phyloP scores from a whole-genome alignment of 148 eudicot genomes.

The Rhododendron kiyosumense region DNA sequence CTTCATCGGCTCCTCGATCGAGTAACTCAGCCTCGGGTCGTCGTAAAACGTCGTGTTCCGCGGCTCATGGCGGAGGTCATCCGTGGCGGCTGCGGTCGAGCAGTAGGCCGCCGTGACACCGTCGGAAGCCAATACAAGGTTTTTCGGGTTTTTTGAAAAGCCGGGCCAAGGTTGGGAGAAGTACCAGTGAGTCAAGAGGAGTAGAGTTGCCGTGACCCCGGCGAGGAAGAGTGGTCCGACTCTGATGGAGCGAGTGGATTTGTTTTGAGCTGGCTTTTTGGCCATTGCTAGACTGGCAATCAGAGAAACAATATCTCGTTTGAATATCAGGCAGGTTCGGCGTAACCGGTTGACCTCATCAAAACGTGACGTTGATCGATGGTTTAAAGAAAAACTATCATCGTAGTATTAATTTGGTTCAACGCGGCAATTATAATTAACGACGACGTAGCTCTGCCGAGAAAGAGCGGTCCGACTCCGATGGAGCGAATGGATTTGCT shows the following conservation, averaged over 20 bases:
- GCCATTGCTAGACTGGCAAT: neutral
- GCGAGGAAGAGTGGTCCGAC: neutral
- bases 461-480: too few relatives aligned
- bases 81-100: neutral
- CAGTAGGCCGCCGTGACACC: constrained; percentile 8
- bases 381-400: too few relatives aligned
- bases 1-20: constrained; percentile 14
- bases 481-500: neutral
- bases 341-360: too few relatives aligned
- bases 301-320: neutral
- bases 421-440: too few relatives aligned
- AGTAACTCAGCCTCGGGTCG: constrained; percentile 17
- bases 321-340: too few relatives aligned
- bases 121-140: neutral
- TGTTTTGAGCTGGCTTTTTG: neutral
- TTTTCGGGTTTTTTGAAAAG: neutral
- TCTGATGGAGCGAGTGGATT: neutral
- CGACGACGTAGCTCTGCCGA: too few relatives aligned
- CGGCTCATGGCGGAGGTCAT: neutral
- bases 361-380: too few relatives aligned
- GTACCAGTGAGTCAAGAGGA: neutral
- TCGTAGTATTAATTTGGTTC: too few relatives aligned
- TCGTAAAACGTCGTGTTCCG: constrained; percentile 20
- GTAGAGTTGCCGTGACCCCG: neutral
- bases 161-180: neutral